These are phyloP conservation scores for Cordyceps tenuipes DNA, from an alignment of 2,329 filamentous ascomycete genomes.

Conservation along the genomic window DNA sequence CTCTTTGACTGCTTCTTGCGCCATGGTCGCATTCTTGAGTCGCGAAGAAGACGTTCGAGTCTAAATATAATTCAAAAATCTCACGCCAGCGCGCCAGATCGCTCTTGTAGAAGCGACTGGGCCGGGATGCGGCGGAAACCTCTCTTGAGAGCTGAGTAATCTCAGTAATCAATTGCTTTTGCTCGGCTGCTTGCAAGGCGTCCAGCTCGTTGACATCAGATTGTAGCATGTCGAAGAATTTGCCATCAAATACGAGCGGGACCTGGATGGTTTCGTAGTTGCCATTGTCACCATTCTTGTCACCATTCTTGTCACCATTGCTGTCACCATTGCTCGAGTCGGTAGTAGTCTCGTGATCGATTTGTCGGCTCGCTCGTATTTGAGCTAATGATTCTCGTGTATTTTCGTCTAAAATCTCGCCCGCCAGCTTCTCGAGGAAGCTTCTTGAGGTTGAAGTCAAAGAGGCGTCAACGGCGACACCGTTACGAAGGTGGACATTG, in stretches of 20 bases:
- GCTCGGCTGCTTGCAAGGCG: constrained; percentile 57
- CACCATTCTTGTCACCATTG: not conserved
- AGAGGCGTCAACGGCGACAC: constrained; percentile 58
- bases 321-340: not conserved
- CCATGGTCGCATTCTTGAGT: constrained; percentile 65
- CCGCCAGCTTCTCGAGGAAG: constrained; percentile 54
- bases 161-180: constrained; percentile 52
- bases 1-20: constrained; percentile 54
- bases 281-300: not conserved
- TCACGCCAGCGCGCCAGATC: constrained; percentile 71
- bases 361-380: not conserved
- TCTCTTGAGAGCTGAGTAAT: constrained; percentile 57
- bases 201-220: constrained; percentile 63
- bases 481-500: constrained; percentile 57
- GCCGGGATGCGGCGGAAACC: constrained; percentile 56
- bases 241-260: constrained; percentile 64
- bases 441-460: constrained; percentile 56
- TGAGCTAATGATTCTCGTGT: not conserved
- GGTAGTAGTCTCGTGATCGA: not conserved
- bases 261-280: constrained; percentile 51
- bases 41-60: constrained; percentile 75
- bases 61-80: constrained; percentile 74
- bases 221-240: constrained; percentile 73
- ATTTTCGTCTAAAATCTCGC: constrained; percentile 21
- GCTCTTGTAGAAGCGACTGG: constrained; percentile 51